A percentile compares a stretch with the other conserved stretches of the same genome.
phyloP scores from a whole-genome alignment of 2,329 filamentous ascomycete genomes.

The Xenoacremonium recifei region DNA sequence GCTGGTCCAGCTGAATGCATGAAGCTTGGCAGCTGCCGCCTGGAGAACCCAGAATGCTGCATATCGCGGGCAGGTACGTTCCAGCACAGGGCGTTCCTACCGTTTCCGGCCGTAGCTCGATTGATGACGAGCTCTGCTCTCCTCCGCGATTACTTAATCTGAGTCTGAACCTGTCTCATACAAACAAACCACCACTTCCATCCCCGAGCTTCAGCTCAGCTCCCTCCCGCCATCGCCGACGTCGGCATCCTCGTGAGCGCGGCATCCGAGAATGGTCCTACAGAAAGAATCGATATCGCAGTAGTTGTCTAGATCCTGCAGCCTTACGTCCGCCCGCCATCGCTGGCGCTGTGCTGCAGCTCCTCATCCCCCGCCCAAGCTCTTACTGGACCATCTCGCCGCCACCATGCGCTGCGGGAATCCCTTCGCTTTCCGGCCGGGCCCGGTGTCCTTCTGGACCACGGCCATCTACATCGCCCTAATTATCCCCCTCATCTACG shows the following conservation, averaged over 20 bases:
- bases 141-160: no score
- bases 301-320: conserved; percentile 6
- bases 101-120: no score
- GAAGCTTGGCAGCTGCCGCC: no score
- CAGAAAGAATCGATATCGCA: conserved; percentile 7
- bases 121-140: no score
- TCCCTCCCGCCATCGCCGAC: conserved; percentile 4
- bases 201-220: conserved; percentile 8
- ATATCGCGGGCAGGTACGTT: no score
- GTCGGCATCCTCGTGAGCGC: conserved; percentile 6
- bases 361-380: neutral
- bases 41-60: no score
- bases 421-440: conserved; percentile 74
- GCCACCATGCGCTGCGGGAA: conserved; percentile 38
- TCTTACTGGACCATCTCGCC: neutral
- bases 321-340: conserved; percentile 1
- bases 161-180: no score
- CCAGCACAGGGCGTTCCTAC: no score
- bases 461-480: conserved; percentile 75
- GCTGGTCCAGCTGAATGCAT: no score
- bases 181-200: no score
- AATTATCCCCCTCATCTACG: conserved; percentile 66
- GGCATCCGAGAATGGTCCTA: conserved; percentile 12
- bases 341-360: conserved; percentile 1
- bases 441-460: conserved; percentile 79